Conservation (phyloP, 2,329 filamentous ascomycete genomes). For the Coniochaeta sp. region DNA sequence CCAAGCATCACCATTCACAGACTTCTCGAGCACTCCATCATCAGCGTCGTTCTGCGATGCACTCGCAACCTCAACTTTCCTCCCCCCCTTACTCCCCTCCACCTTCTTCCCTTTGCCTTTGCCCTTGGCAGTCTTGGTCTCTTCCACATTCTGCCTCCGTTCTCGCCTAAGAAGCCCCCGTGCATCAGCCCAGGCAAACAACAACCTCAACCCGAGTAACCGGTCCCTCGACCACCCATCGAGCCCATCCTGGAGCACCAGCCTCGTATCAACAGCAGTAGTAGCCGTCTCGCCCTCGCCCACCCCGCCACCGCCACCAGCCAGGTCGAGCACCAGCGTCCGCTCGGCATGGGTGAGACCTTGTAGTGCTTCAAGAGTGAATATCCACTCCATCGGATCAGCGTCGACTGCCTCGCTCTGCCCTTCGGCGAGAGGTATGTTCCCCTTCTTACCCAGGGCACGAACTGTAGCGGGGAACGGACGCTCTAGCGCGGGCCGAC, state of each 20-base stretch:
- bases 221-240: constrained; percentile 28
- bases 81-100: constrained; percentile 11
- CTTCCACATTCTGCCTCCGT: neutral
- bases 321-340: constrained; percentile 47
- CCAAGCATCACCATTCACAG: constrained; percentile 23
- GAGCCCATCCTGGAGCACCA: constrained; percentile 53
- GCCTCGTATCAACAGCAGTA: constrained; percentile 57
- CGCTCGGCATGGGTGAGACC: constrained; percentile 59
- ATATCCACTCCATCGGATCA: constrained; percentile 65
- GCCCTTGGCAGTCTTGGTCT: constrained; percentile 7
- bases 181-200: constrained; percentile 50
- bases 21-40: constrained; percentile 12
- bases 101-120: constrained; percentile 15
- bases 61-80: constrained; percentile 6
- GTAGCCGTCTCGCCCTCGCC: constrained; percentile 30
- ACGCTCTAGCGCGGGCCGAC: constrained; percentile 59
- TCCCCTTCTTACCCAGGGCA: constrained; percentile 48
- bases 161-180: constrained; percentile 25
- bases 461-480: constrained; percentile 68
- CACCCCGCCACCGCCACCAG: constrained; percentile 21
- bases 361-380: constrained; percentile 50
- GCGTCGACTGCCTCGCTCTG: constrained; percentile 19
- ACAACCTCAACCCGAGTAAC: constrained; percentile 39
- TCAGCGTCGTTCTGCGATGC: constrained; percentile 16
- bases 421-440: constrained; percentile 12